phyloP scores from a whole-genome alignment of 106 monocot species.

The Platanthera guangdongensis region DNA sequence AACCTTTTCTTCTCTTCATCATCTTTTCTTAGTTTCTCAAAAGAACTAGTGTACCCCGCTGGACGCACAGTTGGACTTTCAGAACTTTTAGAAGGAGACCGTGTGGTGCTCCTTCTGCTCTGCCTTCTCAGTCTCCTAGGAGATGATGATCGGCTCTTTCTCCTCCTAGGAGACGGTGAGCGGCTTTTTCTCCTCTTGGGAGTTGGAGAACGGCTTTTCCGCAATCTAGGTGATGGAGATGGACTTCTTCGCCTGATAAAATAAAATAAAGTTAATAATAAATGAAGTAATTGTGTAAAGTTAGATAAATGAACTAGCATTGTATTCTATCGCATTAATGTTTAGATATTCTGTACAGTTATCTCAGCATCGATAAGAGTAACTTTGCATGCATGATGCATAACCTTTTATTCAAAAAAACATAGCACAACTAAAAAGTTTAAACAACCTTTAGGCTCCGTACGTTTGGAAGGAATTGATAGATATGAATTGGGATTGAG shows the following conservation, averaged over 20 bases:
- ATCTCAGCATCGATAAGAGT: conserved; percentile 43
- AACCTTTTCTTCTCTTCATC: conserved; percentile 31
- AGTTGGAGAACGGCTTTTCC: conserved; percentile 66
- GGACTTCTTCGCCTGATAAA: conserved; percentile 67
- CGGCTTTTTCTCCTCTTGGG: conserved; percentile 33
- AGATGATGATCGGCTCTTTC: conserved; percentile 21
- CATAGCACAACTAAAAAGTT: conserved; percentile 24
- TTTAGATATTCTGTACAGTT: conserved; percentile 20
- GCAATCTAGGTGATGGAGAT: conserved; percentile 57
- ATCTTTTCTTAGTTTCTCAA: conserved; percentile 19
- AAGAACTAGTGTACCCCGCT: conserved; percentile 8
- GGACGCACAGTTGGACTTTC: conserved; percentile 13
- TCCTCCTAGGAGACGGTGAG: conserved; percentile 38
- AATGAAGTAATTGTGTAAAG: not conserved
- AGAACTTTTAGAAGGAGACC: conserved; percentile 15
- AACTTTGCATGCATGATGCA: conserved; percentile 48
- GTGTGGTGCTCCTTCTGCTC: conserved; percentile 19
- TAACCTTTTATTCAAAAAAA: conserved; percentile 43
- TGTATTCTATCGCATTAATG: not conserved
- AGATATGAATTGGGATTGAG: no score
- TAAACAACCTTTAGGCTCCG: conserved; percentile 9
- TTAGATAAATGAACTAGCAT: not conserved
- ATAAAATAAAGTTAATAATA: conserved; percentile 4
- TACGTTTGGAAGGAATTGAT: no score
- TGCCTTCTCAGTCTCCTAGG: conserved; percentile 15